Conservation (phyloP, 2,329 filamentous ascomycete genomes). For the Fusarium chuoi region DNA sequence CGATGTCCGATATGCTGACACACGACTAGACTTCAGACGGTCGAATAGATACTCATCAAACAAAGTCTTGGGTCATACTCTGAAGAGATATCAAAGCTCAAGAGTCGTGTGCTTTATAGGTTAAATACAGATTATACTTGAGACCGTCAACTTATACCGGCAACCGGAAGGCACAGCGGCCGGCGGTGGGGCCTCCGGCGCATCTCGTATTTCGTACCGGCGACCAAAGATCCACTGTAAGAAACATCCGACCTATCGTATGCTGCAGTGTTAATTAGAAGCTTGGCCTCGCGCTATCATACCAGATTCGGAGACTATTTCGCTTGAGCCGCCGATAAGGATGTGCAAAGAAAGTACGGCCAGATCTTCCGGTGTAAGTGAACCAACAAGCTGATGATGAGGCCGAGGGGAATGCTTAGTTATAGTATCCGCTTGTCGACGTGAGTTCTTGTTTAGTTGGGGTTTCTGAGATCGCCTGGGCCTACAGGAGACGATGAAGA, state of each 20-base stretch:
- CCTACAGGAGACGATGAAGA: background rate
- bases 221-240: background rate
- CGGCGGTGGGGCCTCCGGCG: slow-evolving; percentile 17
- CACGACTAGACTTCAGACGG: background rate
- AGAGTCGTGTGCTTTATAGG: background rate
- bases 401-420: background rate
- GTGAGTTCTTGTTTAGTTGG: background rate
- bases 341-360: background rate
- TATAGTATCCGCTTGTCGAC: background rate
- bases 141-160: slow-evolving; percentile 3
- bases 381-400: background rate
- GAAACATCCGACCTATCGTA: slow-evolving; percentile 6
- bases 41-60: background rate
- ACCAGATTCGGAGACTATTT: slow-evolving; percentile 9
- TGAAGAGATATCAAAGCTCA: fast-evolving
- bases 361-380: background rate
- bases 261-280: background rate
- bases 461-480: fast-evolving
- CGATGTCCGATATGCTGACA: slow-evolving; percentile 25
- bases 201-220: slow-evolving; percentile 40
- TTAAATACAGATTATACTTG: background rate
- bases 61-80: too few species aligned
- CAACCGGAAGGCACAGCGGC: slow-evolving; percentile 12
- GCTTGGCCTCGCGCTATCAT: slow-evolving; percentile 33
- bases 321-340: background rate